phyloP scores from a whole-genome alignment of 768 basidiomycete genomes.

The Porpolomopsis calyptriformis region DNA sequence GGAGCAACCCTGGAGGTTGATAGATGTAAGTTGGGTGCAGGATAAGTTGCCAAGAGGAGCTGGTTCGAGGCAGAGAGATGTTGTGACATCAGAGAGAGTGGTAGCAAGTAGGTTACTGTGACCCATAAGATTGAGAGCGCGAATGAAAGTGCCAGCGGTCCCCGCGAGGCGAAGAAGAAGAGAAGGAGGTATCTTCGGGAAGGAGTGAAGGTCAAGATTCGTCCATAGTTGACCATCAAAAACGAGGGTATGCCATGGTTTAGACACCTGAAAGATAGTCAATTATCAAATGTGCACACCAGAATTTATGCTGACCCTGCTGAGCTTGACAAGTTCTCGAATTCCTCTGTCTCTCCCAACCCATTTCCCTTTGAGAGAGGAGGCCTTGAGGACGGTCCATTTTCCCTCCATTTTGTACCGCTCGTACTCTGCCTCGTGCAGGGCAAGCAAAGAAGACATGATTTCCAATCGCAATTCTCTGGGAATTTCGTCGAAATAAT shows the following conservation, averaged over 20 bases:
- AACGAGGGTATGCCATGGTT: conserved; percentile 60
- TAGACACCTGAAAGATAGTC: conserved; percentile 49
- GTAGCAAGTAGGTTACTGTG: conserved; percentile 41
- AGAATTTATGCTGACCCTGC: conserved; percentile 47
- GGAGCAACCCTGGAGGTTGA: conserved; percentile 68
- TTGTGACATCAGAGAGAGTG: conserved; percentile 42
- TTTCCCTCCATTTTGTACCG: conserved; percentile 31
- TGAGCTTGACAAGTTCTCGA: conserved; percentile 68
- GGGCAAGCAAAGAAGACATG: conserved; percentile 40
- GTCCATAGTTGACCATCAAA: conserved; percentile 86
- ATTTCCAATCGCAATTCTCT: conserved; percentile 59
- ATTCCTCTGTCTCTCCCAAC: conserved; percentile 65
- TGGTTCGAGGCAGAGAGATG: conserved; percentile 39
- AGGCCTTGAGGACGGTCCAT: conserved; percentile 55
- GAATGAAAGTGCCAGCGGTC: conserved; percentile 54
- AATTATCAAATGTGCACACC: background rate
- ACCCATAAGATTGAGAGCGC: conserved; percentile 51
- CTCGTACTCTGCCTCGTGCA: conserved; percentile 52
- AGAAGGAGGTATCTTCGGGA: conserved; percentile 43
- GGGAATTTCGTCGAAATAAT: conserved; percentile 66
- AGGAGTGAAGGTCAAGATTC: conserved; percentile 49
- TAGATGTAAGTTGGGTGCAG: conserved; percentile 56
- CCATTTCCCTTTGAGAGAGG: conserved; percentile 57
- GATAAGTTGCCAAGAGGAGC: conserved; percentile 24
- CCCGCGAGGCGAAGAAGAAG: conserved; percentile 44